These are phyloP conservation scores for Stephania cephalantha DNA, from an alignment of 164 flowering plant species.

Conservation along the genomic window DNA sequence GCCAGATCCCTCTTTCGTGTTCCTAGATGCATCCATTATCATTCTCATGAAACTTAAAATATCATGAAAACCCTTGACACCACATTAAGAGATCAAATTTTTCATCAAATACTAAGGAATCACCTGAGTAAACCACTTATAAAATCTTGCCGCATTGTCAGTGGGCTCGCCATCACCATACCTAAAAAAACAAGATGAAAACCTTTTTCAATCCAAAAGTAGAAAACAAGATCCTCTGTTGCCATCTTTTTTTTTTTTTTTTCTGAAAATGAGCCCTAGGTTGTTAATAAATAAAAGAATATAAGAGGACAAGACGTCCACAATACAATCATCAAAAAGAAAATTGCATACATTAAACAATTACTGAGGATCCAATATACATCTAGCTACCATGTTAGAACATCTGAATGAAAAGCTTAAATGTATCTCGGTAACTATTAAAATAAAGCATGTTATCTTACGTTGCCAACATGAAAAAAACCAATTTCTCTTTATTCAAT, in stretches of 20 bases:
- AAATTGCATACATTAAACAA: too few relatives aligned
- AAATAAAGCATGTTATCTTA: slow-evolving; percentile 27
- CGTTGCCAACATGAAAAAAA: slow-evolving; percentile 88
- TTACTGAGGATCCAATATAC: too few relatives aligned
- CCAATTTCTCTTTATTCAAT: slow-evolving; percentile 63
- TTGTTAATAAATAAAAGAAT: too few relatives aligned
- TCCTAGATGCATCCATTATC: slow-evolving; percentile 33
- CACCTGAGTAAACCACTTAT: slow-evolving; percentile 92
- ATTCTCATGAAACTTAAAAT: background rate
- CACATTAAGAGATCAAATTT: background rate
- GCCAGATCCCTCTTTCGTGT: slow-evolving; percentile 57
- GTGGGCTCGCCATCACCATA: slow-evolving; percentile 99
- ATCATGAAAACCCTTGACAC: background rate
- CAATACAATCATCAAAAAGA: too few relatives aligned
- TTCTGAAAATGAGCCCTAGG: too few relatives aligned
- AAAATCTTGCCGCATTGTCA: slow-evolving; percentile 88
- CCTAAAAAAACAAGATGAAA: slow-evolving; percentile 25
- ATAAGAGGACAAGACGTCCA: too few relatives aligned
- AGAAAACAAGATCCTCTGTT: background rate
- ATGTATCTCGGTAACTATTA: background rate
- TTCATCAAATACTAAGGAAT: background rate
- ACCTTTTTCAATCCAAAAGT: background rate
- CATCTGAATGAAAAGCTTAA: too few relatives aligned
- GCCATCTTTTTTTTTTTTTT: too few relatives aligned
- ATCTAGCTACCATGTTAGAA: too few relatives aligned